Evolutionary conservation across 495 filamentous ascomycete species (phyloP).

Genomic region (Aspergillus carlsbadensis): DNA sequence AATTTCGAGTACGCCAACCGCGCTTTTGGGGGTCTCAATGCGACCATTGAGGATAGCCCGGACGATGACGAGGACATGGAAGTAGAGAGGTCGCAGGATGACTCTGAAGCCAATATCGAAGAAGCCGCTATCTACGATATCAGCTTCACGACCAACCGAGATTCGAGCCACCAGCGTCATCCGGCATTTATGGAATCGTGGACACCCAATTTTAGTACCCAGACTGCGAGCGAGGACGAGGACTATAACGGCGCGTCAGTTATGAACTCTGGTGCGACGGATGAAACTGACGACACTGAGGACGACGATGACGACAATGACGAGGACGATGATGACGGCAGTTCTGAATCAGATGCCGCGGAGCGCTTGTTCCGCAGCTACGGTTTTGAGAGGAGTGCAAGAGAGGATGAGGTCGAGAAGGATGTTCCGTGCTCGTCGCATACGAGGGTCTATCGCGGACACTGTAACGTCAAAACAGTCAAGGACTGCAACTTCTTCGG

Average conservation of each 20-base stretch:
- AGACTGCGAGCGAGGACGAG: constrained; percentile 23
- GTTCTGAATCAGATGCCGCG: constrained; percentile 31
- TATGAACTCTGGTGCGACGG: background rate
- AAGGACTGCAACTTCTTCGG: constrained; percentile 77
- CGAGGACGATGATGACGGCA: constrained; percentile 26
- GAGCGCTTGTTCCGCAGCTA: constrained; percentile 25
- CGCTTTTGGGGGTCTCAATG: constrained; percentile 61
- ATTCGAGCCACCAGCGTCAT: background rate
- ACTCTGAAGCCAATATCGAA: constrained; percentile 41
- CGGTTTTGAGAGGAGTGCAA: constrained; percentile 31
- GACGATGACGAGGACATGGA: constrained; percentile 40
- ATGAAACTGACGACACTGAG: constrained; percentile 17
- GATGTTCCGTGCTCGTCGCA: constrained; percentile 58
- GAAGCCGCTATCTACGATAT: constrained; percentile 40
- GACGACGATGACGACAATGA: constrained; percentile 19
- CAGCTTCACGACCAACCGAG: constrained; percentile 21
- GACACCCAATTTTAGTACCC: constrained; percentile 1
- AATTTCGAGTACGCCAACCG: constrained; percentile 59
- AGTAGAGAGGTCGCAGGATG: constrained; percentile 41
- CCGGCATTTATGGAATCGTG: constrained; percentile 5
- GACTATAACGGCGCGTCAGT: constrained; percentile 12
- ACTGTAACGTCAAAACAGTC: constrained; percentile 73
- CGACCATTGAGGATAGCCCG: constrained; percentile 30
- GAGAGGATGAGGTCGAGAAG: constrained; percentile 50
- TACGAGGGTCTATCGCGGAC: constrained; percentile 60